Evolutionary conservation across 2,329 filamentous ascomycete genomes (phyloP), one percentile per base, ranked within the genome.

Genomic region (Ophiostoma sp.): DNA sequence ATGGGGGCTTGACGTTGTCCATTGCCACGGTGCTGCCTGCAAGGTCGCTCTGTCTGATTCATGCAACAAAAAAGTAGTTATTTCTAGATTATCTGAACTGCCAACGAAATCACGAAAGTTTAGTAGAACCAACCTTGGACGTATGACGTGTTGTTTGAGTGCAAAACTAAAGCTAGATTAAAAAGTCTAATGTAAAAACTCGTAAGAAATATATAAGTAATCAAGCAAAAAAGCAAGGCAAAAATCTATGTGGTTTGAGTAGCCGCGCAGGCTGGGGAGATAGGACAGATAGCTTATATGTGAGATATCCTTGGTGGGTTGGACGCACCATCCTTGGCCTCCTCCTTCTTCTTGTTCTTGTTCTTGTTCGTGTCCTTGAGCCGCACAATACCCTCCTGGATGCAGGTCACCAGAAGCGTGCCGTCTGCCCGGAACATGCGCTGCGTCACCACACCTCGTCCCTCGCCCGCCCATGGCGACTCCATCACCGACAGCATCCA

Each of bases 401-500:
- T 84, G 76, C 91, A 94, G 44, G 87, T 93, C 40, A 91, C 91
- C 74, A 95, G 79, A 77, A 95, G 77, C 40, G 83, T 88, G 36
- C 91, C 91, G 70, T 93, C 88, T 72, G 80, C 81, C 40, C 85
- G 83, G 76, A 88, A 93, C 70, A 94, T 90, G 77, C 86, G 85
- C 81, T 93, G 90, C 73, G 84, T 85, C 55, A 94, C 91, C 18
- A 94, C 81, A 0, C 90, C 91, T 70, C 91, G 83, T 3, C 90
- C 91, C 74, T 93, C 89, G 1, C 89, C 90, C 2, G 88, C 85
- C 91, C 91, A 95, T 0, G 91, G 90, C 68, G 87, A 92, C 78
- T 90, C 85, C 85, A 91, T 91, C 80, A 93, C 90, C 27, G 84
- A 85, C 73, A 92, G 87, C 85, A 93, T 89, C 90, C 90, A 93